phyloP scores from a whole-genome alignment of 345 rosid genomes.

The Turritis glabra region DNA sequence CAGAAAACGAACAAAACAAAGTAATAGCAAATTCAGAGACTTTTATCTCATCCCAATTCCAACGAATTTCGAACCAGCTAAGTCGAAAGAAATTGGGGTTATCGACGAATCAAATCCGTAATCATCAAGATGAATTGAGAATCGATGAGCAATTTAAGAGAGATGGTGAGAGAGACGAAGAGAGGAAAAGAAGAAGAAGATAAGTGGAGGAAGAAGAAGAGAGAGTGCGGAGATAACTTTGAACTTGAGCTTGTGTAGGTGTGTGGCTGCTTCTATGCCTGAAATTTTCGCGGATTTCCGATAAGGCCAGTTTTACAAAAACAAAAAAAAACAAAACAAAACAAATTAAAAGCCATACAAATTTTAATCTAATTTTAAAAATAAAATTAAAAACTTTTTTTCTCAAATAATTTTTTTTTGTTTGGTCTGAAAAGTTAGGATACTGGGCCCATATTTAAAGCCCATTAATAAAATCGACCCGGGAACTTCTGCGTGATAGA shows the following conservation, averaged over 20 bases:
- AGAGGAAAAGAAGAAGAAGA: constrained; percentile 27
- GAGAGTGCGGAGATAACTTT: constrained; percentile 31
- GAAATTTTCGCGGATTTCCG: constrained; percentile 44
- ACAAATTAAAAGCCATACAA: not conserved
- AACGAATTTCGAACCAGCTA: constrained; percentile 1
- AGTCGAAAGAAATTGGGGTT: constrained; percentile 2
- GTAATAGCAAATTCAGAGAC: constrained; percentile 18
- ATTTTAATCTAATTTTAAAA: not conserved
- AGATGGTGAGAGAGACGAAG: constrained; percentile 5
- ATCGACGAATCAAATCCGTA: constrained; percentile 17
- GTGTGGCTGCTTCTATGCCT: constrained; percentile 79
- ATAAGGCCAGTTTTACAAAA: constrained; percentile 55
- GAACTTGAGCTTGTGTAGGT: constrained; percentile 44
- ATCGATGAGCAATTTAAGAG: constrained; percentile 13
- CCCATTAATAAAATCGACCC: constrained; percentile 10
- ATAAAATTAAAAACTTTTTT: no score
- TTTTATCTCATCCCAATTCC: constrained; percentile 22
- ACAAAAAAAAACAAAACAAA: not conserved
- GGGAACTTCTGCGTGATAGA: not conserved
- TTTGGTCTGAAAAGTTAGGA: no score
- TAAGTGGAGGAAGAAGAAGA: constrained; percentile 25
- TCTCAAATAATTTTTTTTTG: no score
- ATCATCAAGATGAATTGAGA: constrained; percentile 1
- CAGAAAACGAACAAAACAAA: constrained; percentile 12
- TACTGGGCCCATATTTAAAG: constrained; percentile 28